Evolutionary conservation across 2,329 filamentous ascomycete genomes (phyloP).

Genomic region (Colletotrichum viniferum): DNA sequence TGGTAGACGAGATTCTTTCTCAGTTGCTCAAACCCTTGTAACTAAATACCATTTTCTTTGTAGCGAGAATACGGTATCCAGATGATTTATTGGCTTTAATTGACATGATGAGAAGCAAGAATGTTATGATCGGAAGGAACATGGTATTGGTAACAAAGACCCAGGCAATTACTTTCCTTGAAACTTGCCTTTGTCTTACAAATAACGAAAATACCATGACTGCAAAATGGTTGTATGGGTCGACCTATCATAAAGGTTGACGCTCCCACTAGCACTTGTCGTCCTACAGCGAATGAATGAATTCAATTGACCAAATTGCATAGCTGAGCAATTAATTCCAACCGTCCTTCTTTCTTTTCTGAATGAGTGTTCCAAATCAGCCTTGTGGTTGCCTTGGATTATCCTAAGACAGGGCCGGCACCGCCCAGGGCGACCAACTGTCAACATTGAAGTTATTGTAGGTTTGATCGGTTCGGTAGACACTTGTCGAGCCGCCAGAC

Average conservation of each 20-base stretch:
- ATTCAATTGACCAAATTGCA: background rate
- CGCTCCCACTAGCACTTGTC: background rate
- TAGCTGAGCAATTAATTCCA: background rate
- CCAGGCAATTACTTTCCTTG: background rate
- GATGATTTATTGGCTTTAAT: background rate
- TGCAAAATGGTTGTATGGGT: background rate
- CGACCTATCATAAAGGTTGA: accelerated
- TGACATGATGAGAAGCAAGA: accelerated
- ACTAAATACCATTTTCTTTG: background rate
- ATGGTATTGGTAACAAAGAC: background rate
- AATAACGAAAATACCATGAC: background rate
- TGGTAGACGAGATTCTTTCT: background rate
- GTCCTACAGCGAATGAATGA: background rate
- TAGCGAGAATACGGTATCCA: background rate
- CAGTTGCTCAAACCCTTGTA: background rate
- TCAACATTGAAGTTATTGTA: slow-evolving; percentile 16
- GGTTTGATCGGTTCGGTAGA: slow-evolving; percentile 9
- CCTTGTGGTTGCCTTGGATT: accelerated
- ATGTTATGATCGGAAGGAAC: accelerated
- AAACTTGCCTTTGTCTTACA: background rate
- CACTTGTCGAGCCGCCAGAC: background rate
- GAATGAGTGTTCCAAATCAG: background rate
- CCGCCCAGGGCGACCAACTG: slow-evolving; percentile 16
- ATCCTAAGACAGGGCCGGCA: background rate
- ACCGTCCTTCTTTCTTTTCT: background rate